Percentiles rank a stretch among this genome's conserved stretches.
These are phyloP conservation scores for Hypomyces rosellus DNA, from an alignment of 2,329 filamentous ascomycete species.

Conservation along the genomic window DNA sequence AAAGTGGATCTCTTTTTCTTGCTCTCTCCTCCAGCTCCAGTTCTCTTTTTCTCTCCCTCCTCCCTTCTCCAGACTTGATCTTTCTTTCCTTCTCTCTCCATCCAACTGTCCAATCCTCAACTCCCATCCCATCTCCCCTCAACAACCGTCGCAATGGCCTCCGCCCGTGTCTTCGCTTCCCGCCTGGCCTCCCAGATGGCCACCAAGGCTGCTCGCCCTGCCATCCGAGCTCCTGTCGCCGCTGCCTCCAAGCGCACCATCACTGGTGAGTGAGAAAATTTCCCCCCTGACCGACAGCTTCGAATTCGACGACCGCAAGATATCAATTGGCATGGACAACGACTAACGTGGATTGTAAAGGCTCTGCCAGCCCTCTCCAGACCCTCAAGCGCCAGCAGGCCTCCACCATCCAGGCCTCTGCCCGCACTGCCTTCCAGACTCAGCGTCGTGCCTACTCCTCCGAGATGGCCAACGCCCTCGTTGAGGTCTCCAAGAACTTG, in stretches of 20 bases:
- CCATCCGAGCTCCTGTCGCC: constrained; percentile 57
- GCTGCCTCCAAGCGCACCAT: constrained; percentile 69
- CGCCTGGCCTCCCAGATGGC: constrained; percentile 72
- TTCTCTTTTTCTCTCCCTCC: constrained; percentile 28
- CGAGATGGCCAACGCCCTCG: constrained; percentile 81
- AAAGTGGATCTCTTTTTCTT: constrained; percentile 34
- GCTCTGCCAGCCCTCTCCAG: constrained; percentile 60
- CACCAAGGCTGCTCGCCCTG: constrained; percentile 72
- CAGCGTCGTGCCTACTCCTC: constrained; percentile 75
- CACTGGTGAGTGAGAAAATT: constrained; percentile 53
- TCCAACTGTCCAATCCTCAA: constrained; percentile 16
- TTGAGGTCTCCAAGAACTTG: constrained; percentile 86
- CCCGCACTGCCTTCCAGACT: constrained; percentile 58
- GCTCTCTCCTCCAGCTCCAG: constrained; percentile 31
- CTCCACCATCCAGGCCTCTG: constrained; percentile 58
- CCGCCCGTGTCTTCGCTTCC: constrained; percentile 70
- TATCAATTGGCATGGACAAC: constrained; percentile 28
- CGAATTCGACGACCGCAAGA: constrained; percentile 11
- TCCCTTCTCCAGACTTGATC: constrained; percentile 24
- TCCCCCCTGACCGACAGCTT: constrained; percentile 11
- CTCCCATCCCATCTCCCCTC: constrained; percentile 20
- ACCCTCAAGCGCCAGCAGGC: constrained; percentile 69
- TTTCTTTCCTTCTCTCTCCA: constrained; percentile 27
- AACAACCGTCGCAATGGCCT: constrained; percentile 67
- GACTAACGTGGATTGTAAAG: constrained; percentile 32